Percentiles rank a stretch among this genome's conserved stretches.
Conservation (phyloP, 768 basidiomycete species). For the Xerocomus brunneocitrinus region DNA sequence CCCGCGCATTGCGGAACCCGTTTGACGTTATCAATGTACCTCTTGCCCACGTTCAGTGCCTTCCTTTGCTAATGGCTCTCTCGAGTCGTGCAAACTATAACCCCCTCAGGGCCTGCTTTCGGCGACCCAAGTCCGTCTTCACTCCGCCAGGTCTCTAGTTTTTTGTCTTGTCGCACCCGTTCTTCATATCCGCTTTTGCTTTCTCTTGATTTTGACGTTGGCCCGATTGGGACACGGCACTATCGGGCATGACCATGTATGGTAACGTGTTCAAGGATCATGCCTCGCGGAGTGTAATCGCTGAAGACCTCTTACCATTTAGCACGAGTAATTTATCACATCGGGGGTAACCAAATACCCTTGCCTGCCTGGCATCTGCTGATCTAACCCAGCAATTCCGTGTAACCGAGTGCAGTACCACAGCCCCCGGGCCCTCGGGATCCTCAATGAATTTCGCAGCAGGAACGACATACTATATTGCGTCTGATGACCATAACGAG, state of each 20-base stretch:
- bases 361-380: neutral
- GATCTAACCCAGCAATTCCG: neutral
- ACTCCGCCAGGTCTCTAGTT: neutral
- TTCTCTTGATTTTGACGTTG: slow-evolving; percentile 5
- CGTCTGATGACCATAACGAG: slow-evolving; percentile 4
- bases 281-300: slow-evolving; percentile 11
- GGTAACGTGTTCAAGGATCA: slow-evolving; percentile 1
- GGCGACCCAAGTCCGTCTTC: neutral
- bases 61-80: neutral
- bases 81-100: slow-evolving; percentile 1
- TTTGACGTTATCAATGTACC: slow-evolving; percentile 9
- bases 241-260: slow-evolving; percentile 2
- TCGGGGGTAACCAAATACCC: neutral
- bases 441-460: slow-evolving; percentile 4
- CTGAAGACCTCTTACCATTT: neutral
- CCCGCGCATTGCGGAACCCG: slow-evolving; percentile 9
- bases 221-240: slow-evolving; percentile 2
- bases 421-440: slow-evolving; percentile 6
- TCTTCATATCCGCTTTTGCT: slow-evolving; percentile 7
- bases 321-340: neutral
- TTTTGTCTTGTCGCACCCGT: neutral
- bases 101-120: neutral
- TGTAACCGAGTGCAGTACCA: neutral
- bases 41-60: neutral
- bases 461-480: slow-evolving; percentile 7